Evolutionary conservation across 2,329 filamentous ascomycete genomes (phyloP), one percentile per base, ranked within the genome.

Genomic region (Capronia americana): DNA sequence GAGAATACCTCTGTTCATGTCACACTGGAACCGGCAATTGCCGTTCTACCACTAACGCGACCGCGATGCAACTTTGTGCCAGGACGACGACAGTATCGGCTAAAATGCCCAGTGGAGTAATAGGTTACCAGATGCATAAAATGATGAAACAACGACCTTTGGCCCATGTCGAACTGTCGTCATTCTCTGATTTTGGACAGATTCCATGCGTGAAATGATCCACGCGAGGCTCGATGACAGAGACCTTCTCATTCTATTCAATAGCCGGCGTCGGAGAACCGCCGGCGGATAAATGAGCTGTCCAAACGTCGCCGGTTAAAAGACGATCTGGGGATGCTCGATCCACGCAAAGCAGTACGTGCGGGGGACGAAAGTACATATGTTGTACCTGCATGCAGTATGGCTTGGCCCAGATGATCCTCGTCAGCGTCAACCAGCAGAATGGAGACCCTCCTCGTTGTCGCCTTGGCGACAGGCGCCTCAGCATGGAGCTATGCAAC

Each of bases 351-450:
- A 38, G 62, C n/a, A 23, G 46, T 60, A 56, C 24, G 41, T 50
- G 57, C 57, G 57, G 57, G 57, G 57, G 57, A 50, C 17, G 41
- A 54, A 63, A 58, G 48, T 64, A 64, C 56, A 41, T 60, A 64
- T 64, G 56, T 34, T 30, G 63, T 65, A 65, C 63, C 57, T 65
- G 57, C 57, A 65, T 65, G n/a, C 50, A 34, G 32, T 28, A 59
- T 53, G 55, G 50, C 50, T 61, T 65, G 50, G 50, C 57, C 57
- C 28, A 38, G 50, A 24, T 23, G 56, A 54, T 30, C 10, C 44
- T 56, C 48, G 50, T 28, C 55, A 54, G 51, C 30, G n/a, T 61
- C 57, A 57, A 51, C 12, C 38, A 46, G 28, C 34, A 57, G 34
- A 34, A 65, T 65, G 63, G 57, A 60, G 63, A 56, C n/a, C 38